Base-by-base conservation (phyloP, 176 grass and related monocot genomes). In the Eremochloa ophiuroides region DNA sequence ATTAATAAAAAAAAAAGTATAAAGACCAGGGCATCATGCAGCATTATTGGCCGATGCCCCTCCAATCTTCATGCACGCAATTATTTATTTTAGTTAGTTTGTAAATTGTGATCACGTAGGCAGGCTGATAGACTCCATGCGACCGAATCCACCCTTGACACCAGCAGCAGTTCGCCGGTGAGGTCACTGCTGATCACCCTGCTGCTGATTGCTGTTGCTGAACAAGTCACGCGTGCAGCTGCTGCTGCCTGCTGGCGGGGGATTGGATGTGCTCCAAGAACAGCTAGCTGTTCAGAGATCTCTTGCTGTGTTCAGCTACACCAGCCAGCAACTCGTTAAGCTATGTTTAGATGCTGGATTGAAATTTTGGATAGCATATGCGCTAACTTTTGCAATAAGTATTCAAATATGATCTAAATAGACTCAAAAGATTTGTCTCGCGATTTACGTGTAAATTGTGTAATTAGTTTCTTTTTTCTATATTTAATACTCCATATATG, bases 121-220 rank as follows among this genome's bases (percentile, higher is more conserved):
- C 4, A 22, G 69, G 17, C 50, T 53, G 50, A 51, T 22, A 37
- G 1, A 14, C 22, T 13, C 50, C 77, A 81, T 85, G 77, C 76
- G 77, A 55, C 77, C 42, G 42, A 71, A 89, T 89, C 87, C 50
- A 4, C 53, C 25, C 18, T 53, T 85, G 82, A 81, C 77, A 76
- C 17, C 56, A 81, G 72, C 77, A 18, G 3, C 82, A 26, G 78
- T 6, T 76, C 16, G 43, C 64, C 15, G 43, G 77, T 82, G 83
- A 89, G 71, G 72, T 89, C 82, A 85, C 16, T 42, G 65, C 64
- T 56, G 62, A n/a, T n/a, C n/a, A n/a, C n/a, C n/a, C n/a, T n/a
- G n/a, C n/a, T n/a, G n/a, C n/a, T n/a, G n/a, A n/a, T n/a, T n/a
- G n/a, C n/a, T n/a, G n/a, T n/a, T n/a, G n/a, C n/a, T n/a, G n/a